Evolutionary conservation across 345 rosid species (phyloP), one percentile per base, ranked within the genome.

Genomic region (Citrus australasica): DNA sequence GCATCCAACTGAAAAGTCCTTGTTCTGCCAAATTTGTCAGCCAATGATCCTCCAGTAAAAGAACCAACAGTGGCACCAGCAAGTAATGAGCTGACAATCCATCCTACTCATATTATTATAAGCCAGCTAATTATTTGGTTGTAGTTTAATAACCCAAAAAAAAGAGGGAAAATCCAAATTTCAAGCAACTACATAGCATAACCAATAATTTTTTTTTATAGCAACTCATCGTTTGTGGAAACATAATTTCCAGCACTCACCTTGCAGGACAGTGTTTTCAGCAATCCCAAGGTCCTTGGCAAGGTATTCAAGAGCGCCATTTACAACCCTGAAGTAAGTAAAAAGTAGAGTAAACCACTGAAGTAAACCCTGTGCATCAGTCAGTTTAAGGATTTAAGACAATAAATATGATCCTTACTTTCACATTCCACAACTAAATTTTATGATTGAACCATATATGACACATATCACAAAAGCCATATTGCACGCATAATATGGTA

Each of bases 1-100:
- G 98, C 98, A 90, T 96, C 98, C 80, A 96, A 85, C 35, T 90
- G 98, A 75, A 96, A 94, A 24, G 98, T 92, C 82, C 84, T 90
- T 42, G 98, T 96, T 84, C 98, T 85, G 77, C 99, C 99, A 80
- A 96, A 96, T 85, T 90, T 88, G 85, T 96, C 98, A 51, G 99
- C 99, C 83, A 96, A 84, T 72, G 92, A 63, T 73, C 99, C 99
- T 64, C 99, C 98, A 17, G 98, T 92, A 84, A 96, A 96, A 71
- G 99, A 89, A 80, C 99, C 99, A 65, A 92, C 88, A 63, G 97
- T 90, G 37, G 99, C 99, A 87, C 98, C 97, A 67, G 97, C 99
- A 79, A 96, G 99, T 60, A 96, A 88, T 3, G 98, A 85, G 87
- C 99, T 92, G 67, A 96, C 99, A 73, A 94, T 82, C 99, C 98